Evolutionary conservation across 2,329 filamentous ascomycete genomes (phyloP).

Genomic region (Ambrosiella beaveri): DNA sequence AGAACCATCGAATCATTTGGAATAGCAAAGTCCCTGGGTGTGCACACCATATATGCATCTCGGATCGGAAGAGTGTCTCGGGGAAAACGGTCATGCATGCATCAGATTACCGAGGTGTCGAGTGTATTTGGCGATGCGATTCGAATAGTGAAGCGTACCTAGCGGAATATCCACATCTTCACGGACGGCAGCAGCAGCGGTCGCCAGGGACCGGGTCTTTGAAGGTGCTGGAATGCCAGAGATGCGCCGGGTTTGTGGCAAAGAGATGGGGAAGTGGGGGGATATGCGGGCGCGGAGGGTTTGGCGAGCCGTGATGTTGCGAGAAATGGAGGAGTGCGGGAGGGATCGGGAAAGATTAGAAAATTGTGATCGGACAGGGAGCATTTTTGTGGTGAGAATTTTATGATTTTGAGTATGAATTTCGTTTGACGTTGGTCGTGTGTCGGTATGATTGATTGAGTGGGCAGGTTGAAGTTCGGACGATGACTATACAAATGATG

Average conservation of each 20-base stretch:
- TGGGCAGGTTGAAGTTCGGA: no score
- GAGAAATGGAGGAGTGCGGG: neutral
- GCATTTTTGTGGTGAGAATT: neutral
- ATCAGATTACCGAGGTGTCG: neutral
- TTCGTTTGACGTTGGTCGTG: neutral
- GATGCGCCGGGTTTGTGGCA: neutral
- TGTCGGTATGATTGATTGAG: neutral
- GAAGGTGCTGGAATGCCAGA: neutral
- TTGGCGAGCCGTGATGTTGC: neutral
- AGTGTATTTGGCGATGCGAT: neutral
- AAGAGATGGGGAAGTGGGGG: neutral
- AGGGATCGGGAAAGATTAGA: neutral
- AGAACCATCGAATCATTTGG: neutral
- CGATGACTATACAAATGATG: no score
- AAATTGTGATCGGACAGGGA: neutral
- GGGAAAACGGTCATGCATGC: neutral
- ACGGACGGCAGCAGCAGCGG: neutral
- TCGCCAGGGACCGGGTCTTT: neutral
- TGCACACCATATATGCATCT: neutral
- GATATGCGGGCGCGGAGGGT: neutral
- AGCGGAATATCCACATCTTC: neutral
- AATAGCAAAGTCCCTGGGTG: neutral
- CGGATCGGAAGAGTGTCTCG: neutral
- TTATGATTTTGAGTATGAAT: neutral
- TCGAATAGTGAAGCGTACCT: neutral